These are phyloP conservation scores for Suillus cothurnatus DNA, from an alignment of 768 basidiomycete species.

Conservation along the genomic window DNA sequence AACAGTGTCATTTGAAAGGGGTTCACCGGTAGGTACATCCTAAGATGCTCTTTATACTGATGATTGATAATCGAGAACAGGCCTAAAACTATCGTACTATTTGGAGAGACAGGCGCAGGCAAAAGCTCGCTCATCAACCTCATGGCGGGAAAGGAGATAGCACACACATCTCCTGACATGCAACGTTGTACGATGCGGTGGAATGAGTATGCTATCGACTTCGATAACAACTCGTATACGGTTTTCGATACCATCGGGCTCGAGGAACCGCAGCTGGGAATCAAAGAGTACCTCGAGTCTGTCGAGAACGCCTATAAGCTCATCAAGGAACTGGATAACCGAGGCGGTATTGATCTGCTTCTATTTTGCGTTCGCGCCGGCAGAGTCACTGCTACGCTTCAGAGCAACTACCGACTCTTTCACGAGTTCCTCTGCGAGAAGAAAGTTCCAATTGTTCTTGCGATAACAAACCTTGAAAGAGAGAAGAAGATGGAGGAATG, in stretches of 20 bases:
- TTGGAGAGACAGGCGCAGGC: slow-evolving; percentile 35
- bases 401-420: slow-evolving; percentile 43
- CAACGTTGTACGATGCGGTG: slow-evolving; percentile 40
- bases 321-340: slow-evolving; percentile 28
- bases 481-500: slow-evolving; percentile 19
- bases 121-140: slow-evolving; percentile 51
- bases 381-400: slow-evolving; percentile 36
- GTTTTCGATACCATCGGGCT: slow-evolving; percentile 41
- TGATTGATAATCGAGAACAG: not conserved
- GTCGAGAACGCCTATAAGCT: slow-evolving; percentile 35
- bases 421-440: slow-evolving; percentile 40
- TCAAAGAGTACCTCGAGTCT: slow-evolving; percentile 30
- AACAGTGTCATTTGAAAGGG: not conserved
- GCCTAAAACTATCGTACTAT: slow-evolving; percentile 31
- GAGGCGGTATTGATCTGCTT: slow-evolving; percentile 44
- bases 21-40: no score
- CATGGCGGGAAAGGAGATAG: slow-evolving; percentile 33
- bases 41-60: no score
- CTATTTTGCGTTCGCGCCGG: slow-evolving; percentile 44
- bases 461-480: slow-evolving; percentile 35
- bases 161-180: slow-evolving; percentile 34
- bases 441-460: slow-evolving; percentile 28
- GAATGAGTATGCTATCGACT: slow-evolving; percentile 21
- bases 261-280: slow-evolving; percentile 31
- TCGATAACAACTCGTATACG: slow-evolving; percentile 21